A percentile compares a stretch with the other conserved stretches of the same genome.
Evolutionary conservation across 495 filamentous ascomycete genomes (phyloP).

Genomic region (Penicillium salamii): DNA sequence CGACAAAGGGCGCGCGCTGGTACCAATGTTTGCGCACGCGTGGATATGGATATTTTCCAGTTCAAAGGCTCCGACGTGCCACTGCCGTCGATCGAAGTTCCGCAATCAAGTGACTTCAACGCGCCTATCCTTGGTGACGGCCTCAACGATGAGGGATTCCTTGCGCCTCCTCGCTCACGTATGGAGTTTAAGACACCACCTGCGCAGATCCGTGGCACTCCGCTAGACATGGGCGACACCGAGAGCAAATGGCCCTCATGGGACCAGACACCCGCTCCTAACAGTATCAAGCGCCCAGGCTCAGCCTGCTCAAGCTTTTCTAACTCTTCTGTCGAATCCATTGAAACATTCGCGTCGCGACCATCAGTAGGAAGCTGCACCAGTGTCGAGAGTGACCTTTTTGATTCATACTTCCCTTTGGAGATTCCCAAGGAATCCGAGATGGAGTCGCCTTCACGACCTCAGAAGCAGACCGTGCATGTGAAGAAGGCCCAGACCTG

Average conservation of each 20-base stretch:
- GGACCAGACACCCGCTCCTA: conserved; percentile 32
- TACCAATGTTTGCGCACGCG: conserved; percentile 41
- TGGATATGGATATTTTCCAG: conserved; percentile 30
- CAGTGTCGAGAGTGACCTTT: conserved; percentile 60
- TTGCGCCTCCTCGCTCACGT: conserved; percentile 46
- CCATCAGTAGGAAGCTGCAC: conserved; percentile 65
- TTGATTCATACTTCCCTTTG: conserved; percentile 54
- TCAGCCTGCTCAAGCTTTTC: conserved; percentile 63
- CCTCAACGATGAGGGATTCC: conserved; percentile 44
- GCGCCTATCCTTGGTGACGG: conserved; percentile 19
- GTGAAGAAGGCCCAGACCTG: conserved; percentile 17
- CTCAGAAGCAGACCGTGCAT: conserved; percentile 15
- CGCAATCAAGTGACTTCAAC: conserved; percentile 23
- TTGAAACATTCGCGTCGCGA: conserved; percentile 62
- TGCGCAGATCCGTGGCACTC: conserved; percentile 48
- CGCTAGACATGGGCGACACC: conserved; percentile 26
- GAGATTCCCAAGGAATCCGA: conserved; percentile 37
- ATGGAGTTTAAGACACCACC: conserved; percentile 63
- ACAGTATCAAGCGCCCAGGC: conserved; percentile 49
- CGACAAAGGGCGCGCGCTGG: conserved; percentile 44
- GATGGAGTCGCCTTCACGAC: conserved; percentile 32
- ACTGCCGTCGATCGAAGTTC: conserved; percentile 61
- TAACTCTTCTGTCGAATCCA: conserved; percentile 67
- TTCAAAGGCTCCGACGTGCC: conserved; percentile 43
- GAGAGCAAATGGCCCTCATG: conserved; percentile 28